A percentile compares a stretch with the other conserved stretches of the same genome.
phyloP scores from a whole-genome alignment of 139 green algal genomes.

The Picochlorum sp. region DNA sequence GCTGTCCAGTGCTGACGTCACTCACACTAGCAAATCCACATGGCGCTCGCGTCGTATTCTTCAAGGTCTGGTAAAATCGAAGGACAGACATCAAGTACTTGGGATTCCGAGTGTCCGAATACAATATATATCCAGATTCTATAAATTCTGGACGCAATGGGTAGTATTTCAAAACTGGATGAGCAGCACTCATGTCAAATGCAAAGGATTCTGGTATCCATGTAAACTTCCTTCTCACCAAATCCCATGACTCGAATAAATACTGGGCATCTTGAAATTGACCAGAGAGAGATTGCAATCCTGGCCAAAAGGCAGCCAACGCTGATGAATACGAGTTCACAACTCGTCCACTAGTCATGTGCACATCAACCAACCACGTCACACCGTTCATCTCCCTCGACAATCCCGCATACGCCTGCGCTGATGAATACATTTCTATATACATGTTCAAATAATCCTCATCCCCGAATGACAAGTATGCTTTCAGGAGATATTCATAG shows the following conservation, averaged over 20 bases:
- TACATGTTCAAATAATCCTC: conserved; percentile 62
- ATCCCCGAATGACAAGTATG: conserved; percentile 74
- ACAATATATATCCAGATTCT: conserved; percentile 83
- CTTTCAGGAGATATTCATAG: conserved; percentile 91
- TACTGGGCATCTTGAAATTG: conserved; percentile 45
- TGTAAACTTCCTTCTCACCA: conserved; percentile 57
- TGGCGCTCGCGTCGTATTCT: conserved; percentile 19
- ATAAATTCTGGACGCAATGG: conserved; percentile 81
- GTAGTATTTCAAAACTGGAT: conserved; percentile 29
- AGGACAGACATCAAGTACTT: conserved; percentile 12
- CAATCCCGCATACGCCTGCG: conserved; percentile 45
- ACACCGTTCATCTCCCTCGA: neutral
- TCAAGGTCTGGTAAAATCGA: conserved; percentile 34
- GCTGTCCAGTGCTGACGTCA: conserved; percentile 50
- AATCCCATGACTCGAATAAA: conserved; percentile 60
- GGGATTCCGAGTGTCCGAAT: conserved; percentile 32
- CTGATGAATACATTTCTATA: conserved; percentile 47
- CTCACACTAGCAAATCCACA: conserved; percentile 61
- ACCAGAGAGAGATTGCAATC: conserved; percentile 64
- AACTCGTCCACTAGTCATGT: conserved; percentile 58
- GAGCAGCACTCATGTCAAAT: neutral
- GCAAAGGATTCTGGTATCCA: conserved; percentile 65
- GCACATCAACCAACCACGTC: conserved; percentile 57
- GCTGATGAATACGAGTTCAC: conserved; percentile 58
- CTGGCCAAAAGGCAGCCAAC: conserved; percentile 81